Percentiles rank a stretch among this genome's conserved stretches.
These are phyloP conservation scores for Trichoderma hamatum DNA, from an alignment of 2,329 filamentous ascomycete species.

Conservation along the genomic window DNA sequence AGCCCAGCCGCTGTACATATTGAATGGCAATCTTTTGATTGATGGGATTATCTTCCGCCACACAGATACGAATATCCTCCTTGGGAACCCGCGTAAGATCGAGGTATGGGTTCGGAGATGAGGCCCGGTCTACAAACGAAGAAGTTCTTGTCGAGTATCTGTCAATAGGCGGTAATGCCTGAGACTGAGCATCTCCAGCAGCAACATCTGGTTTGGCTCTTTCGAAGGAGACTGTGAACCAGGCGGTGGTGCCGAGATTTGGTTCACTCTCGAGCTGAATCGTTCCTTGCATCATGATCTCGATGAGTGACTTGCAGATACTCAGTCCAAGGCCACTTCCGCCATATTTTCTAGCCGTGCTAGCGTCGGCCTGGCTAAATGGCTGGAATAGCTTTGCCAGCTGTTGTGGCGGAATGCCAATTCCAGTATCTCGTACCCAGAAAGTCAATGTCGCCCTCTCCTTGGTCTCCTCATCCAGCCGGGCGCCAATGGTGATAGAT, in stretches of 20 bases:
- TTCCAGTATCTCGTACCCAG: slow-evolving; percentile 87
- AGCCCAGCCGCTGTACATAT: slow-evolving; percentile 83
- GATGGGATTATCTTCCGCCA: slow-evolving; percentile 93
- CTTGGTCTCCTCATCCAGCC: slow-evolving; percentile 69
- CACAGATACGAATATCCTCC: slow-evolving; percentile 81
- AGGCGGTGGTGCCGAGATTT: slow-evolving; percentile 73
- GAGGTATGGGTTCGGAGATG: slow-evolving; percentile 52
- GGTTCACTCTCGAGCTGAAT: slow-evolving; percentile 76
- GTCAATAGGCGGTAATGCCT: slow-evolving; percentile 43
- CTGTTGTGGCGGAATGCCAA: slow-evolving; percentile 83
- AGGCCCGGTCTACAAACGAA: slow-evolving; percentile 43
- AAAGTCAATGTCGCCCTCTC: slow-evolving; percentile 76
- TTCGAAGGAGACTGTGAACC: slow-evolving; percentile 82
- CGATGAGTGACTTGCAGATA: slow-evolving; percentile 92
- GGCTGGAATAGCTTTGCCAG: slow-evolving; percentile 86
- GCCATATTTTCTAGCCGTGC: slow-evolving; percentile 87
- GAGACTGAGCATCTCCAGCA: slow-evolving; percentile 55
- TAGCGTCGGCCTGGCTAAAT: slow-evolving; percentile 90
- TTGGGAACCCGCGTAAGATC: slow-evolving; percentile 75
- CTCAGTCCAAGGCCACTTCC: slow-evolving; percentile 88
- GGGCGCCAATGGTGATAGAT: slow-evolving; percentile 80
- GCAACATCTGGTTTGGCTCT: slow-evolving; percentile 70
- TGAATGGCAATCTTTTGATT: slow-evolving; percentile 94
- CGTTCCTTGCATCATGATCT: slow-evolving; percentile 85
- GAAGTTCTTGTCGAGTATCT: slow-evolving; percentile 38